These are phyloP conservation scores for Aspergillus sp. DNA, from an alignment of 2,329 filamentous ascomycete genomes.

Conservation along the genomic window DNA sequence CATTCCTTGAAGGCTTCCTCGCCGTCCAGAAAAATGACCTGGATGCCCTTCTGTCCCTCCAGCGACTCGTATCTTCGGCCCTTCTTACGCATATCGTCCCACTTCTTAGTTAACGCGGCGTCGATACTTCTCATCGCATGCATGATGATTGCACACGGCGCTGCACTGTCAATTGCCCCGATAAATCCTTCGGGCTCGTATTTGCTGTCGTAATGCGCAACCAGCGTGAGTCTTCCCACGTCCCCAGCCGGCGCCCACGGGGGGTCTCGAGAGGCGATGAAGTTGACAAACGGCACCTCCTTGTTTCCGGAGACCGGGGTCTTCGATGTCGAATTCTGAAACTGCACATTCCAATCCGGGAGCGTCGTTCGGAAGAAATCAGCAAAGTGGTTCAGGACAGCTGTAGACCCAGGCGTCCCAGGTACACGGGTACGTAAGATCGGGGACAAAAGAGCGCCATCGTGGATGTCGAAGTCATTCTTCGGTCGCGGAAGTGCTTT, in stretches of 20 bases:
- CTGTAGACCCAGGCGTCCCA: slow-evolving; percentile 64
- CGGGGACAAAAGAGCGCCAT: slow-evolving; percentile 68
- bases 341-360: slow-evolving; percentile 68
- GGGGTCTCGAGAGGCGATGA: slow-evolving; percentile 80
- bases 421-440: slow-evolving; percentile 83
- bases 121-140: slow-evolving; percentile 76
- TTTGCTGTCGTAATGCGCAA: slow-evolving; percentile 90
- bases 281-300: slow-evolving; percentile 73
- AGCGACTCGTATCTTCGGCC: slow-evolving; percentile 44
- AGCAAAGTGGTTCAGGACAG: slow-evolving; percentile 71
- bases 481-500: slow-evolving; percentile 61
- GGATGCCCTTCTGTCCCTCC: slow-evolving; percentile 71
- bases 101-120: slow-evolving; percentile 67
- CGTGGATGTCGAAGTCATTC: slow-evolving; percentile 67
- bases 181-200: slow-evolving; percentile 74
- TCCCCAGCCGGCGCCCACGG: slow-evolving; percentile 69
- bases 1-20: slow-evolving; percentile 84
- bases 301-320: slow-evolving; percentile 66
- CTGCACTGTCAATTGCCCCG: slow-evolving; percentile 86
- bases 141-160: slow-evolving; percentile 88
- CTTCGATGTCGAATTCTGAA: slow-evolving; percentile 81
- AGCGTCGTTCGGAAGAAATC: slow-evolving; percentile 68
- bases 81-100: slow-evolving; percentile 59
- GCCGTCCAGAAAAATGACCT: slow-evolving; percentile 83
- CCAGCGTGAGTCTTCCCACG: slow-evolving; percentile 70